Percentiles rank a stretch among this genome's conserved stretches.
Evolutionary conservation across 495 filamentous ascomycete genomes (phyloP).

Genomic region (Astrothelium macrocarpum): DNA sequence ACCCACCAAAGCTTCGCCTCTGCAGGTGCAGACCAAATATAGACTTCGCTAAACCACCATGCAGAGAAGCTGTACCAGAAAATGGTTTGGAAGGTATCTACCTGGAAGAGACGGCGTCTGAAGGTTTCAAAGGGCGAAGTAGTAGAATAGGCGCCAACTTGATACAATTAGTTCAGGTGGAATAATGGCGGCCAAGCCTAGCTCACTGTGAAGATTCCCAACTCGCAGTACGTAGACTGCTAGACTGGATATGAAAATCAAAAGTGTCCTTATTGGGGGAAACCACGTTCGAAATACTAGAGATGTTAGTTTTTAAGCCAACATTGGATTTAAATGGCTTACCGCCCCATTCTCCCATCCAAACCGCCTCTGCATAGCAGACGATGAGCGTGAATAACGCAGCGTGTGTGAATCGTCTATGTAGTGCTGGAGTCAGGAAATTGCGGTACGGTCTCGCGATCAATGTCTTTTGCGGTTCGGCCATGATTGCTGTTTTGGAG

Average conservation of each 20-base stretch:
- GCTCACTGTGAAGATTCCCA: conserved; percentile 63
- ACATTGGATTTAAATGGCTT: background rate
- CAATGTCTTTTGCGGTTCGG: conserved; percentile 30
- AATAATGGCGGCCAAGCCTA: background rate
- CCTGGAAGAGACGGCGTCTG: conserved; percentile 32
- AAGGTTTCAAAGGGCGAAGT: conserved; percentile 57
- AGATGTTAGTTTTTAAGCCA: background rate
- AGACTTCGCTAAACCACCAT: conserved; percentile 71
- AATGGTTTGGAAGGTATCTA: conserved; percentile 38
- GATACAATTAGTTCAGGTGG: conserved; percentile 5
- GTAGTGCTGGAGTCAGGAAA: conserved; percentile 80
- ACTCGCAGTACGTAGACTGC: conserved; percentile 75
- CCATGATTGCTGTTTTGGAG: conserved; percentile 30
- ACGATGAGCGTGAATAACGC: conserved; percentile 53
- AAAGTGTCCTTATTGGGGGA: conserved; percentile 59
- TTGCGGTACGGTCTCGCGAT: conserved; percentile 62
- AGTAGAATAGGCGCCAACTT: conserved; percentile 57
- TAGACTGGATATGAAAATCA: conserved; percentile 59
- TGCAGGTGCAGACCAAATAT: conserved; percentile 64
- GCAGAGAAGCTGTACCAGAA: conserved; percentile 54
- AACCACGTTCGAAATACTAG: conserved; percentile 45
- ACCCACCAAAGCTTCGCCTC: conserved; percentile 60
- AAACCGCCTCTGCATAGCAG: conserved; percentile 65
- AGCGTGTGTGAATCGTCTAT: conserved; percentile 73
- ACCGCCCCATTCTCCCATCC: conserved; percentile 58